Evolutionary conservation across 2,329 filamentous ascomycete species (phyloP), one percentile per base, ranked within the genome.

Genomic region (Neocatenulostroma microsporum): DNA sequence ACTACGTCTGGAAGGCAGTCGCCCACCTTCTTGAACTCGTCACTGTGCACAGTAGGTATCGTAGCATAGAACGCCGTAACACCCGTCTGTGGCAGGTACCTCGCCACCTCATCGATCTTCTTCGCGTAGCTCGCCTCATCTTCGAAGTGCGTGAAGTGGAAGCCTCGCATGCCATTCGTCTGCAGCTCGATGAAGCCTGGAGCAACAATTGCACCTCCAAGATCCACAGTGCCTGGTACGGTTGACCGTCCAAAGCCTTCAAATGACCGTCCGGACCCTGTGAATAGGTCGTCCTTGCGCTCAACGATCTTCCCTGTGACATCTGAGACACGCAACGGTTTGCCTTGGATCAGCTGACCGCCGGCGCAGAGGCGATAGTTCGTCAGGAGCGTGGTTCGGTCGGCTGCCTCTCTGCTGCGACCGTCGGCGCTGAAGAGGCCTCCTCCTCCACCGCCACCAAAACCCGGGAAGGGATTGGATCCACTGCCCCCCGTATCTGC

Each of bases 181-280:
- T 76, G 72, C 5, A 76, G 52, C 41, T 76, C 72, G 15, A 75
- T 56, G 46, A 72, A 73, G 3, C 72, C 73, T 8, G 72, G 72
- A 4, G 71, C 68, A 36, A 75, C 57, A 31, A 75, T 69, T 30
- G 55, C 61, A 26, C 66, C 66, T 25, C 68, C 58, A 9, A 74
- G 51, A 47, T 75, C 70, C 30, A 70, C 51, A n/a, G n/a, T n/a
- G n/a, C n/a, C n/a, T n/a, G n/a, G n/a, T n/a, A n/a, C n/a, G n/a
- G n/a, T n/a, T n/a, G n/a, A n/a, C n/a, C n/a, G n/a, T n/a, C n/a
- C n/a, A n/a, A n/a, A n/a, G n/a, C n/a, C n/a, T n/a, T n/a, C n/a
- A n/a, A n/a, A n/a, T n/a, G n/a, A n/a, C n/a, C n/a, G n/a, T n/a
- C n/a, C n/a, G n/a, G n/a, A n/a, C n/a, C n/a, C n/a, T n/a, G n/a